Evolutionary conservation across 257 asterid genomes (phyloP), one percentile per base, ranked within the genome.

Genomic region (Rehmannia glutinosa): DNA sequence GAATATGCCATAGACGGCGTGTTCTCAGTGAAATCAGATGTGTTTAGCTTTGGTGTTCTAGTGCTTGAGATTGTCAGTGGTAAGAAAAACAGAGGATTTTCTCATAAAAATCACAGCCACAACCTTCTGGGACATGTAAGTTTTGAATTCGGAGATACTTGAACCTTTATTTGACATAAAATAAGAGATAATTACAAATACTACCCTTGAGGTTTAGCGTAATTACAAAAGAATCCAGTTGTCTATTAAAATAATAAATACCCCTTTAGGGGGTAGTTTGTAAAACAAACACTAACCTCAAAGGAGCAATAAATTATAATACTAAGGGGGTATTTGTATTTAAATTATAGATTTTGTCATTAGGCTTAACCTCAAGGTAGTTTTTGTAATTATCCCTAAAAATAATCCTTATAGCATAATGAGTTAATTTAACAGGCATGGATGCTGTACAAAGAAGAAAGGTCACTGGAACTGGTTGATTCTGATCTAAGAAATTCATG

Each of bases 121-220:
- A 75, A 72, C 68, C 81, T 75, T 72, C 78, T 75, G 4, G 84
- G 84, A 38, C 81, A 72, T 39, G 72, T 62, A 56, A 47, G 46
- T 58, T 5, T 46, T 4, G 6, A 8, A 3, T 5, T 32, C 8
- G 7, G 8, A 5, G 38, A 32, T n/a, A n/a, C n/a, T n/a, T n/a
- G n/a, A n/a, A n/a, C n/a, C n/a, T n/a, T n/a, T n/a, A n/a, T n/a
- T n/a, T n/a, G n/a, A n/a, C n/a, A n/a, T n/a, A n/a, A n/a, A n/a
- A n/a, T n/a, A n/a, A n/a, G n/a, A 5, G 16, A 1, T 43, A 43
- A 15, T 43, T 43, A 43, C 50, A 11, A 13, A 15, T 16, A 10
- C 15, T 12, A 41, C 47, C 47, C 47, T n/a, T 41, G 47, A 41
- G 5, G 51, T 43, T 43, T 43, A n/a, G 51, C 51, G 3, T 43